Conservation (phyloP, 1,284 basidiomycete genomes). For the Stygiomarasmius scandens region DNA sequence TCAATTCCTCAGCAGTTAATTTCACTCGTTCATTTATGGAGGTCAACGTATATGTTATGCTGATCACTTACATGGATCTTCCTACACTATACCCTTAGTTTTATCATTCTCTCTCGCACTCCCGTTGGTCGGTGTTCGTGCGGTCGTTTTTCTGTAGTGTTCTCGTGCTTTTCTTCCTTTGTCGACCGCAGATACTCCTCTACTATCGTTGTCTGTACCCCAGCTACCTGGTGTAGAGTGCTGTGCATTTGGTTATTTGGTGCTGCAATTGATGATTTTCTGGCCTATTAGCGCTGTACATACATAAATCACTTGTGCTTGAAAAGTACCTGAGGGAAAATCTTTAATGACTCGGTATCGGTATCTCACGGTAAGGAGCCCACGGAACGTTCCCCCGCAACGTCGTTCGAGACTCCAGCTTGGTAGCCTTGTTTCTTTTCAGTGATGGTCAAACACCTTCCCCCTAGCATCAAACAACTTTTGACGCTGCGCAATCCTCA, state of each 20-base stretch:
- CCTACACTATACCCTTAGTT: conserved; percentile 7
- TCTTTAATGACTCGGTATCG: no score
- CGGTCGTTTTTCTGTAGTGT: not conserved
- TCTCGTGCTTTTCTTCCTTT: not conserved
- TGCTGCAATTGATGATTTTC: not conserved
- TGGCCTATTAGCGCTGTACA: not conserved
- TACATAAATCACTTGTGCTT: not conserved
- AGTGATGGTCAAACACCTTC: conserved; percentile 44
- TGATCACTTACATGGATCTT: not conserved
- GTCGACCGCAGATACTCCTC: not conserved
- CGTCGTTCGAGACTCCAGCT: not conserved
- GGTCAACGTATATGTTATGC: not conserved
- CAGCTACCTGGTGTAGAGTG: conserved; percentile 6
- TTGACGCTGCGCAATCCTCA: conserved; percentile 71
- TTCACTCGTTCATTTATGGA: conserved; percentile 1
- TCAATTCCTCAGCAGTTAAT: conserved; percentile 36
- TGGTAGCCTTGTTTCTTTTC: not conserved
- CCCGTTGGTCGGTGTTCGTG: not conserved
- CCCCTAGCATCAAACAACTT: conserved; percentile 67
- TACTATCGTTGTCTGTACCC: not conserved
- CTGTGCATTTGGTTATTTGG: conserved; percentile 8
- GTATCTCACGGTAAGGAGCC: no score
- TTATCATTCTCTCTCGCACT: not conserved
- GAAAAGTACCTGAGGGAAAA: not conserved
- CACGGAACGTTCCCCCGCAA: not conserved